These are phyloP conservation scores for Filosporella fistucella DNA, from an alignment of 495 filamentous ascomycete genomes.

Conservation along the genomic window DNA sequence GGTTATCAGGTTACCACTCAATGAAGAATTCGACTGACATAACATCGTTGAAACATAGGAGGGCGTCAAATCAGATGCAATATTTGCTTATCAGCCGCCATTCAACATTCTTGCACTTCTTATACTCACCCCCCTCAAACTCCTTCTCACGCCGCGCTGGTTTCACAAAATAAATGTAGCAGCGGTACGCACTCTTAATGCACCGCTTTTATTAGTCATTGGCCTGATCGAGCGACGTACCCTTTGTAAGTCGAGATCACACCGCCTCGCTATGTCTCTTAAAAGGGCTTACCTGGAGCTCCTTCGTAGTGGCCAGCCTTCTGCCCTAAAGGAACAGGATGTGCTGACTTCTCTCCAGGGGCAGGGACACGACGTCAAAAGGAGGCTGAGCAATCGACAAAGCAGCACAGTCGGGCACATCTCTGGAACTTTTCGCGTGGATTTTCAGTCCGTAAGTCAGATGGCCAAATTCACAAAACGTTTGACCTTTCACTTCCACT, in stretches of 20 bases:
- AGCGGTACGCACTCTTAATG: constrained; percentile 57
- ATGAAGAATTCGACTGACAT: too few species aligned
- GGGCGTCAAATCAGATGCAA: constrained; percentile 63
- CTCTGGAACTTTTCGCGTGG: constrained; percentile 45
- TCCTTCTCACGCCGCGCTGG: constrained; percentile 60
- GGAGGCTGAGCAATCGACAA: constrained; percentile 22
- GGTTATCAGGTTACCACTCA: too few species aligned
- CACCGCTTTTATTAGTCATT: constrained; percentile 59
- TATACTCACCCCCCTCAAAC: constrained; percentile 61
- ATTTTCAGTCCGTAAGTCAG: too few species aligned
- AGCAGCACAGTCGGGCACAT: constrained; percentile 14
- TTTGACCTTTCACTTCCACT: too few species aligned
- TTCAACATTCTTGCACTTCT: constrained; percentile 68
- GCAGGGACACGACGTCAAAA: constrained; percentile 36
- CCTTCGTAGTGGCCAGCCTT: too few species aligned
- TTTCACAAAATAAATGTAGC: constrained; percentile 75
- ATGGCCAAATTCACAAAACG: too few species aligned
- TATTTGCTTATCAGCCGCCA: constrained; percentile 67
- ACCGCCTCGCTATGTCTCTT: too few species aligned
- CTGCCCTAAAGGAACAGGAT: too few species aligned
- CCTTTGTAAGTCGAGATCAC: too few species aligned
- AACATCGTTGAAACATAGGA: too few species aligned
- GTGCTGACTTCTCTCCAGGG: too few species aligned
- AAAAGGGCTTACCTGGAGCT: too few species aligned
- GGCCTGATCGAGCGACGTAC: constrained; percentile 51